Evolutionary conservation across 768 basidiomycete species (phyloP).

Genomic region (Pisolithus microcarpus): DNA sequence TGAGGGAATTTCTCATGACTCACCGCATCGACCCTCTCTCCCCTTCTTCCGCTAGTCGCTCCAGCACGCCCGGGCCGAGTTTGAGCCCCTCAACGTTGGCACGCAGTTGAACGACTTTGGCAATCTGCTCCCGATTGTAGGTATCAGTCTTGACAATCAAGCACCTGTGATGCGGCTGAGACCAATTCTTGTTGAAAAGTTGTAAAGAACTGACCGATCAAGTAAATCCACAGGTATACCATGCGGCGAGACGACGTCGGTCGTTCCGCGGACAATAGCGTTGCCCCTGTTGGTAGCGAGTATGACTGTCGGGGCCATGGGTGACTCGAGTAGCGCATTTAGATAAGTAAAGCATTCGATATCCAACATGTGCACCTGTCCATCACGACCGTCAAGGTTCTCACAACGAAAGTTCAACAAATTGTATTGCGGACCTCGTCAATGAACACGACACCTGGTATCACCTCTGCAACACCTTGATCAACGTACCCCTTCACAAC

Average conservation of each 20-base stretch:
- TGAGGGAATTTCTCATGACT: conserved; percentile 14
- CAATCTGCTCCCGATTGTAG: conserved; percentile 79
- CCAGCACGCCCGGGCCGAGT: conserved; percentile 68
- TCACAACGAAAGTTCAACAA: background rate
- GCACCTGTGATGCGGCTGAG: conserved; percentile 42
- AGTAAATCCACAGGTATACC: conserved; percentile 91
- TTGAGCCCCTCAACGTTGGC: conserved; percentile 82
- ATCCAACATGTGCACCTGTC: conserved; percentile 97
- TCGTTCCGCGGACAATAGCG: conserved; percentile 86
- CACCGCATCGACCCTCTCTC: conserved; percentile 76
- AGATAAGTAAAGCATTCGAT: conserved; percentile 99
- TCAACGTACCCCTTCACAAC: conserved; percentile 97
- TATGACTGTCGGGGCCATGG: conserved; percentile 96
- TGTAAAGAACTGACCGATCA: conserved; percentile 56
- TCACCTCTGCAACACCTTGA: conserved; percentile 95
- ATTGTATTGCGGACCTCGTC: conserved; percentile 67
- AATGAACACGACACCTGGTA: conserved; percentile 97
- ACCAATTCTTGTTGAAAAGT: conserved; percentile 1
- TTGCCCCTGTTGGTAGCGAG: conserved; percentile 95
- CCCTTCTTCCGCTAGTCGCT: conserved; percentile 75
- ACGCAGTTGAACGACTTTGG: conserved; percentile 78
- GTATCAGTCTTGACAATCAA: conserved; percentile 91
- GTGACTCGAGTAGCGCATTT: conserved; percentile 89
- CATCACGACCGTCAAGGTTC: conserved; percentile 1
- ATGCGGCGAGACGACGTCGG: conserved; percentile 85